Base-by-base conservation (phyloP, 2,329 filamentous ascomycete genomes). In the Xylariaceae sp. region DNA sequence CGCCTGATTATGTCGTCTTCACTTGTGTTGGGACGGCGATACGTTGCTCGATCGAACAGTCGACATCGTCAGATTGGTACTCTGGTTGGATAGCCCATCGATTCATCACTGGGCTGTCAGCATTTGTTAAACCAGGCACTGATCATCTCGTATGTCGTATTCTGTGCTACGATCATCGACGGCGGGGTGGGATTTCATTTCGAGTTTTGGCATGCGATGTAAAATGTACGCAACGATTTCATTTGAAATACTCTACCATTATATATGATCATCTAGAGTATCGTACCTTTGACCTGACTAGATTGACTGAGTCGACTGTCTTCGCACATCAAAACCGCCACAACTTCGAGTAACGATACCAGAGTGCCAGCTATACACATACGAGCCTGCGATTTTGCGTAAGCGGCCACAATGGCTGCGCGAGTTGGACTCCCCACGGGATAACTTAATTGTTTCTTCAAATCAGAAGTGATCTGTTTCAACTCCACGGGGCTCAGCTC, bases 361-460 rank as follows among this genome's bases (percentile, higher is more conserved):
- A 65, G 44, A 1, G 61, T 65, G 3, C 67, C 67, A 5, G 68
- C 63, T 12, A 73, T 65, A 54, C 71, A 69, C 70, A 72, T 71
- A 19, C 66, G 66, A 42, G 61, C 59, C 51, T 73, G 71, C 7
- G 70, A 66, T n/a, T 65, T 64, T 43, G 64, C 67, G 47, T 72
- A 73, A 1, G 71, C 70, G 3, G 55, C 51, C 8, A 68, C 63
- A 37, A 72, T 70, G 32, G 68, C 71, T 19, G 61, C 49, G n/a
- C 70, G 67, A 8, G 64, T 66, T 1, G 65, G 61, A 29, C 59
- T 63, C 0, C 71, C 70, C 43, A 68, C 52, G 10, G 65, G 64
- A 56, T 71, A 72, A 44, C 65, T 65, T 15, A 71, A 59, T 55
- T 72, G 71, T 43, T 62, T 64, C 54, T 65, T 67, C n/a, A 72